A percentile compares a stretch with the other conserved stretches of the same genome.
phyloP scores from a whole-genome alignment of 495 filamentous ascomycete species.

The Rostrohypoxylon terebratum region DNA sequence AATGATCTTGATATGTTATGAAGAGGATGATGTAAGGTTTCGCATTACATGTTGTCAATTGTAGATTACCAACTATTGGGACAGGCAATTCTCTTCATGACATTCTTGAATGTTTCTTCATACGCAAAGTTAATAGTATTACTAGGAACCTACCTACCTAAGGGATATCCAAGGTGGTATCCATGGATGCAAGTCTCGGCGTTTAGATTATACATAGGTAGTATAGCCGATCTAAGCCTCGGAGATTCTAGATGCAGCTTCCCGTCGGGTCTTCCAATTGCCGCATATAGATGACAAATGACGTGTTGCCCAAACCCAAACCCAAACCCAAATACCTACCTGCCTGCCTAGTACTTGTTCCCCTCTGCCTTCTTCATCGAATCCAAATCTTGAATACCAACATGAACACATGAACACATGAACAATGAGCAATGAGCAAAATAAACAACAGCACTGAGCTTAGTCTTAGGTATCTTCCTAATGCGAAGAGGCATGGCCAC shows the following conservation, averaged over 20 bases:
- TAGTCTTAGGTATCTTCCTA: background rate
- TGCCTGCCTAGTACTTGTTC: background rate
- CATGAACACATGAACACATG: too few relatives aligned
- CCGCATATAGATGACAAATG: background rate
- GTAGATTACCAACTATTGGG: background rate
- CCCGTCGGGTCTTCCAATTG: background rate
- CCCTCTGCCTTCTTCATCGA: background rate
- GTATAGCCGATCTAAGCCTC: background rate
- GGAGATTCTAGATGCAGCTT: background rate
- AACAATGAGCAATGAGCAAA: constrained; percentile 20
- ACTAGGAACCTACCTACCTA: too few relatives aligned
- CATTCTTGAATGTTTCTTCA: too few relatives aligned
- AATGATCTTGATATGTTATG: background rate
- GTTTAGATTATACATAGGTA: too few relatives aligned
- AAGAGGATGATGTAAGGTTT: background rate
- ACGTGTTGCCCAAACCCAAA: background rate
- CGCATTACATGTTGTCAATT: background rate
- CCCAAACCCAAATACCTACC: background rate
- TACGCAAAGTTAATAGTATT: too few relatives aligned
- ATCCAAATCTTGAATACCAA: background rate
- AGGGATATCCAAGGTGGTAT: too few relatives aligned
- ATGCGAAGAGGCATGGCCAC: constrained; percentile 11
- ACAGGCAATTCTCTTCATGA: background rate
- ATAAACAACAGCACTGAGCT: constrained; percentile 6
- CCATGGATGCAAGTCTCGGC: too few relatives aligned